Evolutionary conservation across 495 filamentous ascomycete species (phyloP), one percentile per base, ranked within the genome.

Genomic region (Penicillium macrosclerotiorum): DNA sequence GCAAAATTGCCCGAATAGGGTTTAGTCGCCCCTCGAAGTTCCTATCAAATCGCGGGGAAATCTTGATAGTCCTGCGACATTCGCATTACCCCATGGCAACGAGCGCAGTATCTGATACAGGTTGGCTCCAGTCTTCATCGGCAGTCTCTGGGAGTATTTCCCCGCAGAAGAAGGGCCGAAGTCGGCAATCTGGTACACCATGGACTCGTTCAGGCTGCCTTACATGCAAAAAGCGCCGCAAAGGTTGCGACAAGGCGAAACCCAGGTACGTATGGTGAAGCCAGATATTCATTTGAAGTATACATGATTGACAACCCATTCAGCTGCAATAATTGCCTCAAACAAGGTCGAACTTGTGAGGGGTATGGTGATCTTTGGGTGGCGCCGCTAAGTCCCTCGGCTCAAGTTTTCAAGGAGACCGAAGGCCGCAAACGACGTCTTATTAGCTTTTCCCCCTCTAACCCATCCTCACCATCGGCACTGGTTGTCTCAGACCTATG

Each of bases 311-410:
- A 55, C 33, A 24, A 17, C 2, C 0, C 0, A 7, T 33, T n/a
- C 20, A 74, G 71, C 37, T 74, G 71, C 37, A 62, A 61, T 22
- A 70, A 62, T 55, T 74, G 71, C 36, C 40, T 53, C 33, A 69
- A 68, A 26, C 51, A 69, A 38, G 71, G 69, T 5, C 54, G 66
- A 24, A 51, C 32, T 9, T 74, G 71, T 37, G 71, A 71, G 49
- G 71, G 71, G 27, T 74, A 74, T 57, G 58, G 63, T 5, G 69
- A 65, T n/a, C 61, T 72, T 31, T 74, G 71, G 71, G 63, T 64
- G 42, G 51, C 55, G 31, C 69, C 71, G 3, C 45, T 74, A 8
- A 55, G 64, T 13, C 69, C 68, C 13, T 60, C 62, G 1, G 55
- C 66, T 20, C 51, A 58, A 13, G 53, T 66, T 9, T 71, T 71